A percentile compares a stretch with the other conserved stretches of the same genome.
Conservation (phyloP, 768 basidiomycete genomes). For the Boletellus ananas region DNA sequence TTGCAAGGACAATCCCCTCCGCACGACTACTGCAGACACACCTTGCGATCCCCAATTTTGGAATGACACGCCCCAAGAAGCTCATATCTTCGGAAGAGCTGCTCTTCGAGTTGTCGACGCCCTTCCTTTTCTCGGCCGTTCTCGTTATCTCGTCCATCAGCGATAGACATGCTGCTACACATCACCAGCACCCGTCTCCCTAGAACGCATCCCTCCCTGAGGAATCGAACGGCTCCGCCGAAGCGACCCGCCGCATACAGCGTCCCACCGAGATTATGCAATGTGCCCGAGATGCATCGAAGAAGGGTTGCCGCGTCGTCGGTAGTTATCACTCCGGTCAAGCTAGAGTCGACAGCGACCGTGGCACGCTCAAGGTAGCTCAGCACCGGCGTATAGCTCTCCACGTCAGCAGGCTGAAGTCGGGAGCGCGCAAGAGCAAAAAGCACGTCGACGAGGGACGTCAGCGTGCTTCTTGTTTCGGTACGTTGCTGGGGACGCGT, state of each 20-base stretch:
- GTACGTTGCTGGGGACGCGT: conserved; percentile 1
- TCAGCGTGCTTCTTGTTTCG: conserved; percentile 34
- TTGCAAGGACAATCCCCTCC: too few species aligned
- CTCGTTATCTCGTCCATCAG: conserved; percentile 14
- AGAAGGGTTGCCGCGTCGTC: conserved; percentile 47
- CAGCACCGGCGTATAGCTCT: conserved; percentile 45
- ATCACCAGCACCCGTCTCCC: conserved; percentile 46
- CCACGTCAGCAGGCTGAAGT: conserved; percentile 38
- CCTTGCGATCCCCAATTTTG: conserved; percentile 76
- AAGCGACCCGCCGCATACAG: conserved; percentile 63
- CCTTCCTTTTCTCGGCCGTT: conserved; percentile 33
- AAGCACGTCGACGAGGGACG: conserved; percentile 50
- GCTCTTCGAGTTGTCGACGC: conserved; percentile 61
- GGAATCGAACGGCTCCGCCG: conserved; percentile 65
- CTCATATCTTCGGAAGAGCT: conserved; percentile 74
- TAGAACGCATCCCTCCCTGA: conserved; percentile 55
- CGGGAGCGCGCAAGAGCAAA: conserved; percentile 50
- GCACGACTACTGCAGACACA: conserved; percentile 20
- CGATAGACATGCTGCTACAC: neutral
- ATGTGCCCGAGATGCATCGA: conserved; percentile 69
- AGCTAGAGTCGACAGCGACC: conserved; percentile 17
- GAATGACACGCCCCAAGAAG: conserved; percentile 73
- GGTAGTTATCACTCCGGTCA: conserved; percentile 4
- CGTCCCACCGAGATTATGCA: conserved; percentile 64
- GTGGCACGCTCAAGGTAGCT: conserved; percentile 45